These are phyloP conservation scores for Schizosaccharomyces pombe DNA, from an alignment of 805 yeast genomes.

Conservation along the genomic window DNA sequence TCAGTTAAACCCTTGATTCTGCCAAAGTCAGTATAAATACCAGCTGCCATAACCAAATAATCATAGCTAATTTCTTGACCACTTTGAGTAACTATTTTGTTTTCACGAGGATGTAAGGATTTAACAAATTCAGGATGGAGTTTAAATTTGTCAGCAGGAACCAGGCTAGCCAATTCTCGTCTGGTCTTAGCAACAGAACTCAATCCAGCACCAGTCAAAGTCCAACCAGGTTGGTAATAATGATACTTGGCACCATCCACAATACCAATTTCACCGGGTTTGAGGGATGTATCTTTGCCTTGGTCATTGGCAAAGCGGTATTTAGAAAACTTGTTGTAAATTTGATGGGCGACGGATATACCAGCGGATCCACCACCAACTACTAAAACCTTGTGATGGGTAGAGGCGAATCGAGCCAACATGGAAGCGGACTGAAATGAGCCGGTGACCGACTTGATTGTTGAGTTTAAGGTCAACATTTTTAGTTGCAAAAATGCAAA, in stretches of 20 bases:
- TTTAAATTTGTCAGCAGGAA: background rate
- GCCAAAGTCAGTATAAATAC: background rate
- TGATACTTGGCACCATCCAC: constrained; percentile 4
- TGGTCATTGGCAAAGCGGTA: background rate
- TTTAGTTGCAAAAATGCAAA: too few relatives aligned
- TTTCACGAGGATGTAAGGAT: background rate
- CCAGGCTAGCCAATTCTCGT: constrained; percentile 1
- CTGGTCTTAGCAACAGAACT: background rate
- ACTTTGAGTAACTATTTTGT: background rate
- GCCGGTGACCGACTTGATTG: too few relatives aligned
- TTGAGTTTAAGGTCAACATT: too few relatives aligned
- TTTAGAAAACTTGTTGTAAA: background rate
- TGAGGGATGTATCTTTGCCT: background rate
- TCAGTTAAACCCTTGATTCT: background rate
- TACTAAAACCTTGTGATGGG: background rate
- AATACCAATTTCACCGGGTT: constrained; percentile 1
- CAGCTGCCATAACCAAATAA: constrained; percentile 2
- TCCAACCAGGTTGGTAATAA: constrained; percentile 6
- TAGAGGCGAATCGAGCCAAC: constrained; percentile 1
- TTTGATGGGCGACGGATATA: constrained; percentile 1
- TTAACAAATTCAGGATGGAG: background rate
- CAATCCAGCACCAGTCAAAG: constrained; percentile 5
- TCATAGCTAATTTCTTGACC: constrained; percentile 1
- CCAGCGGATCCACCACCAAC: constrained; percentile 5
- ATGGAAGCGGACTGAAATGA: background rate